Evolutionary conservation across 148 eudicot species (phyloP).

Genomic region (Arctostaphylos glauca): DNA sequence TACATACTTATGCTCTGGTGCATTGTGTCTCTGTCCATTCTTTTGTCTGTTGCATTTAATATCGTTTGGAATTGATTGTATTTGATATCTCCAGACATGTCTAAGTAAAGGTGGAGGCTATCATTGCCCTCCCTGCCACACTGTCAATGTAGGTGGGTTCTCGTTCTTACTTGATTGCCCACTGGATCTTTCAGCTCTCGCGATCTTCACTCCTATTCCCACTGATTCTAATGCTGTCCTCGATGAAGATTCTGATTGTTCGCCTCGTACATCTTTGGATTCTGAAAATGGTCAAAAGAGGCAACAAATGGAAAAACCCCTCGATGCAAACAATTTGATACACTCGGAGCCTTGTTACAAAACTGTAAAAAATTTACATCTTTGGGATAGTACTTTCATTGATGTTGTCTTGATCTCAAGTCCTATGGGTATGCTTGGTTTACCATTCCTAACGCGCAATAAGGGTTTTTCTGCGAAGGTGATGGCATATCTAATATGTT

Average conservation of each 20-base stretch:
- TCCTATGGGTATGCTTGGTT: constrained; percentile 88
- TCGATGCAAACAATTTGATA: constrained; percentile 42
- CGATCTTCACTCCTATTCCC: constrained; percentile 62
- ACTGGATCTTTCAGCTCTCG: constrained; percentile 70
- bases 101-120: constrained; percentile 67
- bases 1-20: neutral
- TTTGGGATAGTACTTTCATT: constrained; percentile 58
- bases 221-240: constrained; percentile 19
- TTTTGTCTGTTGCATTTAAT: neutral
- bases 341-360: constrained; percentile 63
- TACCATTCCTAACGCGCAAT: constrained; percentile 70
- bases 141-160: constrained; percentile 57
- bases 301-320: constrained; percentile 36
- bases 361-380: constrained; percentile 52
- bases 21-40: neutral
- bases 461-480: constrained; percentile 73
- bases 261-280: constrained; percentile 19
- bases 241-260: constrained; percentile 28
- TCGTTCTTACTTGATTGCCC: constrained; percentile 77
- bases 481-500: constrained; percentile 1
- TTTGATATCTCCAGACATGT: constrained; percentile 59
- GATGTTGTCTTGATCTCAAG: constrained; percentile 70
- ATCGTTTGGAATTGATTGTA: neutral
- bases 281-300: constrained; percentile 25
- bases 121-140: constrained; percentile 72